Conservation (phyloP, 805 yeast species). For the Zygoascus ofunaensis region DNA sequence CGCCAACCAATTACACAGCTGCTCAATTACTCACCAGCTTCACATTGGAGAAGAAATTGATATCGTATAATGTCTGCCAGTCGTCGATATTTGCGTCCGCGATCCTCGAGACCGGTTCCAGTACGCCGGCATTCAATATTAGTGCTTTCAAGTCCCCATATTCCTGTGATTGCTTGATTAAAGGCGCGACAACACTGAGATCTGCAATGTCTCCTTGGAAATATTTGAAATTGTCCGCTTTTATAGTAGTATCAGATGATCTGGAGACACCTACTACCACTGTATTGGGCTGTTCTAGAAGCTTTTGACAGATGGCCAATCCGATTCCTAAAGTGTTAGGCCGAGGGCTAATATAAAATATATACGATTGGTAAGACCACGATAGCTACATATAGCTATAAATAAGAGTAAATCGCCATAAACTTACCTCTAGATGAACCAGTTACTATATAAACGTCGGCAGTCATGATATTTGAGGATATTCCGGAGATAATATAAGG, state of each 20-base stretch:
- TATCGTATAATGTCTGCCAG: constrained; percentile 61
- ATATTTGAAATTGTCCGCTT: constrained; percentile 15
- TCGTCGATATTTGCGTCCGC: constrained; percentile 43
- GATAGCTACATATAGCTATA: too few species aligned
- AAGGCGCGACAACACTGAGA: constrained; percentile 26
- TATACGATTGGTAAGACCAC: too few species aligned
- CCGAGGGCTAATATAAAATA: too few species aligned
- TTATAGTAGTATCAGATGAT: constrained; percentile 23
- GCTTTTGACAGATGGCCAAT: constrained; percentile 50
- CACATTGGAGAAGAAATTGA: constrained; percentile 72
- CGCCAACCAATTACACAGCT: not conserved
- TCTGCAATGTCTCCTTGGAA: constrained; percentile 49
- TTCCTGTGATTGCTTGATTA: constrained; percentile 36
- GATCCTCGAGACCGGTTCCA: constrained; percentile 61
- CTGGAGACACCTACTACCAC: constrained; percentile 69
- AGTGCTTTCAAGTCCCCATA: constrained; percentile 47
- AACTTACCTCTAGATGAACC: constrained; percentile 31
- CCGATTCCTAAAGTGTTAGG: constrained; percentile 71
- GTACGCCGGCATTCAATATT: constrained; percentile 63
- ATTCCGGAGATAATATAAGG: too few species aligned
- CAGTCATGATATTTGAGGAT: too few species aligned
- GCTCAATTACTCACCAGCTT: constrained; percentile 39
- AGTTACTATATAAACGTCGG: constrained; percentile 25
- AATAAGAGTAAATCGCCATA: too few species aligned
- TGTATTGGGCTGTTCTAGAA: constrained; percentile 35